Percentiles rank a stretch among this genome's conserved stretches.
These are phyloP conservation scores for Neonectria hederae DNA, from an alignment of 2,329 filamentous ascomycete genomes.

Conservation along the genomic window DNA sequence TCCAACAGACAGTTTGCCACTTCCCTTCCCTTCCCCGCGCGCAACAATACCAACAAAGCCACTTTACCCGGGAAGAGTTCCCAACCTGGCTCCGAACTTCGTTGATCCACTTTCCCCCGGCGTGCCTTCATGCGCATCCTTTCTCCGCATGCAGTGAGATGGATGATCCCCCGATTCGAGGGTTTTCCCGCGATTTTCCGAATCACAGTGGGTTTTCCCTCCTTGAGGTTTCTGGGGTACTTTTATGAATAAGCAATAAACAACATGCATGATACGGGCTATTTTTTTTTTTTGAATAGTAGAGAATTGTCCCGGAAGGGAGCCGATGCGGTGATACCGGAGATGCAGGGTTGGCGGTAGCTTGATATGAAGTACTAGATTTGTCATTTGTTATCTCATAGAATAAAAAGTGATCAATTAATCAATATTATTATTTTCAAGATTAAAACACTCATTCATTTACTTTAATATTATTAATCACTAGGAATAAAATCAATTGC, in stretches of 20 bases:
- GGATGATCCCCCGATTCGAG: neutral
- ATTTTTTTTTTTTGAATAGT: too few relatives aligned
- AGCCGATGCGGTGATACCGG: neutral
- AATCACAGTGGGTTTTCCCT: neutral
- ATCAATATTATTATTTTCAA: neutral
- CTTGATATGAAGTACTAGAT: neutral
- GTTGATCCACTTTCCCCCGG: constrained; percentile 15
- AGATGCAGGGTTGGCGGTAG: neutral
- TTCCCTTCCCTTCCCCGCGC: neutral
- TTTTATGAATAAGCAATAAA: neutral
- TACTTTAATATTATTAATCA: neutral
- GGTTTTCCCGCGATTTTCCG: neutral
- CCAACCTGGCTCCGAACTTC: neutral
- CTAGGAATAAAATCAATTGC: neutral
- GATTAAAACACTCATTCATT: constrained; percentile 2
- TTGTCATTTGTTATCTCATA: neutral
- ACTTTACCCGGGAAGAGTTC: neutral
- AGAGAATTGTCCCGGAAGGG: neutral
- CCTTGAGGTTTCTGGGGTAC: neutral
- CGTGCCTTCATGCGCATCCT: neutral
- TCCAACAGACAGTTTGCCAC: neutral
- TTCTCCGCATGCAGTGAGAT: constrained; percentile 4
- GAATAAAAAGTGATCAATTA: neutral
- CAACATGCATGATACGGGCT: neutral
- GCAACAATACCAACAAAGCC: neutral